Evolutionary conservation across 306 rosid species (phyloP), one percentile per base, ranked within the genome.

Genomic region (Quercus aquifolioides): DNA sequence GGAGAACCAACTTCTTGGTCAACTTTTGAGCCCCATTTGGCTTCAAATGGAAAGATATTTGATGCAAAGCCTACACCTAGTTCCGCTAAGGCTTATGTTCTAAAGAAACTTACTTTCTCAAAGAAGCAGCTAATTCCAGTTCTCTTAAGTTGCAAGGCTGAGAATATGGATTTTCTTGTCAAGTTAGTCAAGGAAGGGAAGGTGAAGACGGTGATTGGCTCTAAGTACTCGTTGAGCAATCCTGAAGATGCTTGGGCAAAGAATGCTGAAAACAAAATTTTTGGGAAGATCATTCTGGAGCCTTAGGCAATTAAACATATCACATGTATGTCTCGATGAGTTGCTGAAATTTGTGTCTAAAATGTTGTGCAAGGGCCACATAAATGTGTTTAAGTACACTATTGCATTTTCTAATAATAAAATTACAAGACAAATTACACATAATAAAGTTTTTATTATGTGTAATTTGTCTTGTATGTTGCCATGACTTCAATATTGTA

Each of bases 161-260:
- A 89, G 76, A 86, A 87, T n/a, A 78, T 92, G 79, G 81, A 82
- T 3, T 64, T 51, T 78, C 86, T 92, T 3, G 58, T 83, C 57
- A 85, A 84, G 63, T 77, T 90, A 67, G 65, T 84, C 76, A 90
- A 85, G 83, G 91, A 90, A 18, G 90, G 93, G 74, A 90, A 82
- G 71, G 87, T 90, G 18, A 92, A 87, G 82, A 72, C 88, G 6
- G 83, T 82, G 21, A 82, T 89, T 3, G 91, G 90, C 76, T 90
- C 92, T 0, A 86, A 19, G 76, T 69, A 81, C 84, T 87, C 93
- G 75, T 62, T 92, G 63, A 87, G 88, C 82, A 92, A 85, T 79
- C 93, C 89, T 71, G 93, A 89, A 78, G 92, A 87, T 86, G 94
- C 93, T 58, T 92, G 97, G 97, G 90, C 92, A 46, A 89, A 86